These are phyloP conservation scores for Alternaria arborescens DNA, from an alignment of 2,329 filamentous ascomycete genomes.

Conservation along the genomic window DNA sequence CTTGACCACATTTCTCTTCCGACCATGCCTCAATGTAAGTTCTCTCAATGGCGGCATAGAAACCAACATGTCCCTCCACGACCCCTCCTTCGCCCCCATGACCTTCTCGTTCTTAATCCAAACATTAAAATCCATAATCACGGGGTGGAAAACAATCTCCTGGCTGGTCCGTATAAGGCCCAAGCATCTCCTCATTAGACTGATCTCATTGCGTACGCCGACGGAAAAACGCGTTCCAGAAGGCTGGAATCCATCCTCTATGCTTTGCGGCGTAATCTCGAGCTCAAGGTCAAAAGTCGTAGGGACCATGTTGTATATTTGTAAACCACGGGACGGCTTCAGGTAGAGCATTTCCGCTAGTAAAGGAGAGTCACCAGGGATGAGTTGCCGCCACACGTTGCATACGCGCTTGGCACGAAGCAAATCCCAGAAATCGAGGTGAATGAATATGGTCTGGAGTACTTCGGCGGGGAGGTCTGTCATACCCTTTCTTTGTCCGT, in stretches of 20 bases:
- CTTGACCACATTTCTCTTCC: conserved; percentile 9
- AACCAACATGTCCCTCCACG: conserved; percentile 19
- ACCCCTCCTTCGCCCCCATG: neutral
- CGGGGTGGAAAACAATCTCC: conserved; percentile 22
- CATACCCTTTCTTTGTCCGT: conserved; percentile 4
- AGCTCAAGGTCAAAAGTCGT: conserved; percentile 21
- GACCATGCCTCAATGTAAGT: conserved; percentile 14
- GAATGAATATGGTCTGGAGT: conserved; percentile 18
- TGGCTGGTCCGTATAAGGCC: conserved; percentile 21
- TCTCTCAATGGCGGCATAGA: conserved; percentile 22
- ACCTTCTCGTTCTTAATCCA: conserved; percentile 3
- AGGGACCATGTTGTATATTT: conserved; percentile 24
- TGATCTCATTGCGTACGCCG: conserved; percentile 12
- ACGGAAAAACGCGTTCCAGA: conserved; percentile 1
- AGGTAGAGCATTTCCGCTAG: conserved; percentile 18
- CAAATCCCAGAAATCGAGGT: conserved; percentile 23
- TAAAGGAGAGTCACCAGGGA: conserved; percentile 23
- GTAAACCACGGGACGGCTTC: conserved; percentile 19
- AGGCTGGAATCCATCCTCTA: conserved; percentile 8
- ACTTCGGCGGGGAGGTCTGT: conserved; percentile 24
- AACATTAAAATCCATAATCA: conserved; percentile 15
- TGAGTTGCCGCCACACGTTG: conserved; percentile 17
- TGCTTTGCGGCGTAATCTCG: conserved; percentile 7
- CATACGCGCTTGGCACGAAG: conserved; percentile 21
- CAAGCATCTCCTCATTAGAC: conserved; percentile 13